phyloP scores from a whole-genome alignment of 1,284 basidiomycete species.

The Melampsora occidentalis region DNA sequence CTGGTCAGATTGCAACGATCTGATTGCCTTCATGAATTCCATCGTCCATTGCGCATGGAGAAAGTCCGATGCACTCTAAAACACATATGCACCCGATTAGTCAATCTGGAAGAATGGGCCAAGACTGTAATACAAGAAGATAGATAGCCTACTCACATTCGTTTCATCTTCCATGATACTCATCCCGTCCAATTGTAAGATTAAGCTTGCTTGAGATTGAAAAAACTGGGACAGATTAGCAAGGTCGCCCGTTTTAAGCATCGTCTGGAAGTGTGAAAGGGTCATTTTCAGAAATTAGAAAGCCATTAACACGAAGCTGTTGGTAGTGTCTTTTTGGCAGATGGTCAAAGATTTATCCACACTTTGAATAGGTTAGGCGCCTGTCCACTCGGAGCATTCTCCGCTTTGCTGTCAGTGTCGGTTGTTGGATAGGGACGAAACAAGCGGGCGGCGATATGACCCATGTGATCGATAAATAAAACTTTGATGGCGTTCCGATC shows the following conservation, averaged over 20 bases:
- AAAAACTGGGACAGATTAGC: constrained; percentile 14
- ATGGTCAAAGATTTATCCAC: neutral
- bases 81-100: neutral
- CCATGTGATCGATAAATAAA: constrained; percentile 41
- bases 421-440: neutral
- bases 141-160: constrained; percentile 4
- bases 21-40: constrained; percentile 27
- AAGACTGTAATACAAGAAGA: neutral
- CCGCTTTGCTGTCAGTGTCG: neutral
- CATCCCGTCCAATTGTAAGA: constrained; percentile 8
- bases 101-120: neutral
- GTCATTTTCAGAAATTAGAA: neutral
- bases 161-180: constrained; percentile 13
- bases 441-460: constrained; percentile 30
- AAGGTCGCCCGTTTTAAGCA: constrained; percentile 15
- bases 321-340: neutral
- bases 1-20: neutral
- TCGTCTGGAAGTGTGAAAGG: constrained; percentile 1
- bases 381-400: no score
- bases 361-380: no score
- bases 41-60: constrained; percentile 32
- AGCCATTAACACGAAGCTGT: neutral
- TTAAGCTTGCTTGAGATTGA: constrained; percentile 17
- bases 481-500: constrained; percentile 39
- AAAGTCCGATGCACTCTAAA: constrained; percentile 34